phyloP scores from a whole-genome alignment of 2,329 filamentous ascomycete species.

The Aspergillus tanneri region DNA sequence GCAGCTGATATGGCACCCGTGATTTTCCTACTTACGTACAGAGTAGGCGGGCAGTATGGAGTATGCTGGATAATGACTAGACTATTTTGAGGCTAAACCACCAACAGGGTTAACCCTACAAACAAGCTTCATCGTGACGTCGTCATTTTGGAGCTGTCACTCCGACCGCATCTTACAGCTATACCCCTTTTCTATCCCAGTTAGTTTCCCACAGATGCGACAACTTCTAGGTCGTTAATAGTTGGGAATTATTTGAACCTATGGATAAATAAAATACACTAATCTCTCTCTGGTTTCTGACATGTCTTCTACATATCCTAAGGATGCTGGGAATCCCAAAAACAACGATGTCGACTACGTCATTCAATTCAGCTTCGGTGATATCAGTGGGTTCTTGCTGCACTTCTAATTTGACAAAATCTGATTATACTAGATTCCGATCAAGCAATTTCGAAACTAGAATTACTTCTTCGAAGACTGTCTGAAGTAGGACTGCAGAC shows the following conservation, averaged over 20 bases:
- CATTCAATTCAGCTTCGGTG: conserved; percentile 72
- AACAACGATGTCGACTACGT: conserved; percentile 85
- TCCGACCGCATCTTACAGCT: neutral
- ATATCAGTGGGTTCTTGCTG: conserved; percentile 55
- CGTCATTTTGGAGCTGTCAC: neutral
- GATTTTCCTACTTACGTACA: no score
- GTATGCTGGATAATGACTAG: no score
- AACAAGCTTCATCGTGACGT: conserved; percentile 5
- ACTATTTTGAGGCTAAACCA: neutral
- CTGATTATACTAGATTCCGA: conserved; percentile 55
- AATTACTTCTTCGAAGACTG: conserved; percentile 73
- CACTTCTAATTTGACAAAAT: neutral
- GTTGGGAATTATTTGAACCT: neutral
- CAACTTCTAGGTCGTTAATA: neutral
- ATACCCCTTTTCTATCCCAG: neutral
- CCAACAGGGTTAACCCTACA: conserved; percentile 3
- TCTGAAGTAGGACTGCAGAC: conserved; percentile 77
- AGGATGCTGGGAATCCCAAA: conserved; percentile 13
- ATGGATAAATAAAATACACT: neutral
- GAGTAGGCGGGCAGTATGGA: no score
- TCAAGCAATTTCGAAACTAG: conserved; percentile 72
- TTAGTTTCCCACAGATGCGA: neutral
- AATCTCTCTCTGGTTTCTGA: neutral
- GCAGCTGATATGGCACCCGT: no score
- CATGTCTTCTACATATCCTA: conserved; percentile 32